Percentiles rank a stretch among this genome's conserved stretches.
These are phyloP conservation scores for Protostelium mycophagum DNA, from an alignment of 78 protist species.

Conservation along the genomic window DNA sequence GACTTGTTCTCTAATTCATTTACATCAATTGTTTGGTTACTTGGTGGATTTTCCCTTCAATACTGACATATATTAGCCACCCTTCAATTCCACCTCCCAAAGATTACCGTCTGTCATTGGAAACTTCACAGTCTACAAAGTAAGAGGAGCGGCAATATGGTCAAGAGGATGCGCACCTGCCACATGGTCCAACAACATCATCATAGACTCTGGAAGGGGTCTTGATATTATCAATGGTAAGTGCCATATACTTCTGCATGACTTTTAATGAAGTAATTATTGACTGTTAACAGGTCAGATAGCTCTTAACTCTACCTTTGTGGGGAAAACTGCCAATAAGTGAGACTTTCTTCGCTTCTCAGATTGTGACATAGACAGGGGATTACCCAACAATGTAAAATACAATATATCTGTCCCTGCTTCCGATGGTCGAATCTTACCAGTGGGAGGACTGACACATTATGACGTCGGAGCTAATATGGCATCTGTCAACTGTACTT, in stretches of 20 bases:
- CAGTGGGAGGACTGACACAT: background rate
- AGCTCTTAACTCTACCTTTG: background rate
- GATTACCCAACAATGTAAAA: background rate
- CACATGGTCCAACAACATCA: background rate
- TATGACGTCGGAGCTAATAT: background rate
- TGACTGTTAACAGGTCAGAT: too few species aligned
- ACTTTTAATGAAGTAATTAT: too few species aligned
- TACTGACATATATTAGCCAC: too few species aligned
- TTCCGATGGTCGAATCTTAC: background rate
- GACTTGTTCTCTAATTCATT: too few species aligned
- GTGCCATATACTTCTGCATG: too few species aligned
- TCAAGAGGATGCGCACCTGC: background rate
- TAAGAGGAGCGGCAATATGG: background rate
- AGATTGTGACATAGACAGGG: background rate
- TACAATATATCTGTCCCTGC: background rate
- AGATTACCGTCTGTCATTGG: background rate
- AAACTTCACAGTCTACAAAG: background rate
- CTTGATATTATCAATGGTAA: background rate
- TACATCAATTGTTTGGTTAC: too few species aligned
- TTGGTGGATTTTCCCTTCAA: too few species aligned
- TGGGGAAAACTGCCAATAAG: background rate
- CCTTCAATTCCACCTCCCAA: too few species aligned
- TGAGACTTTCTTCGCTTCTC: background rate
- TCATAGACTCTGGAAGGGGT: background rate
- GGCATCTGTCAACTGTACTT: background rate